Evolutionary conservation across 2,329 filamentous ascomycete species (phyloP).

Genomic region (Raffaelea ambrosiae): DNA sequence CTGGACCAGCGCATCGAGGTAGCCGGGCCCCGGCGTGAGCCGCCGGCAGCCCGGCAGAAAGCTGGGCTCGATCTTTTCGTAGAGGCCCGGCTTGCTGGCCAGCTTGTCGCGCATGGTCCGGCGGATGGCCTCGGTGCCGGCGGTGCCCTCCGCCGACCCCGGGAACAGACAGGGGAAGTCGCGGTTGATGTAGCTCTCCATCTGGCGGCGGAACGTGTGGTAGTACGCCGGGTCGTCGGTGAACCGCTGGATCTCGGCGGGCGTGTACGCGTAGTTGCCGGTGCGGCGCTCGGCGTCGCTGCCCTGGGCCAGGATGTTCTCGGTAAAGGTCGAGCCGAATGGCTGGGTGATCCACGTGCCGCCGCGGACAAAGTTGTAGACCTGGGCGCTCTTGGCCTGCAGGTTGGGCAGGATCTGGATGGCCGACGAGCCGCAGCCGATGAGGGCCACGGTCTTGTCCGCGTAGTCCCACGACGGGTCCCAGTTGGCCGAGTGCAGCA

Average conservation of each 20-base stretch:
- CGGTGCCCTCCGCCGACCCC: background rate
- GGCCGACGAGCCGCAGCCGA: conserved; percentile 11
- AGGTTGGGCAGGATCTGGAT: conserved; percentile 8
- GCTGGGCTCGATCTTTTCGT: conserved; percentile 12
- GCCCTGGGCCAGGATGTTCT: conserved; percentile 1
- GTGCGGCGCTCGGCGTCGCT: background rate
- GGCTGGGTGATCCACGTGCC: conserved; percentile 4
- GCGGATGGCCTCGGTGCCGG: conserved; percentile 3
- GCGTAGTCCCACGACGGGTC: background rate
- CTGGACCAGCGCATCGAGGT: conserved; percentile 17
- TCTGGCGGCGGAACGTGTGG: background rate
- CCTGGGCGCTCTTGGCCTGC: background rate
- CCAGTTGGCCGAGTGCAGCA: conserved; percentile 6
- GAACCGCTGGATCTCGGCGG: background rate
- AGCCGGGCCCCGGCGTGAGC: conserved; percentile 18
- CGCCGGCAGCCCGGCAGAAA: conserved; percentile 15
- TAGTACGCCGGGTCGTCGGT: conserved; percentile 1
- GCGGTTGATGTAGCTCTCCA: conserved; percentile 1
- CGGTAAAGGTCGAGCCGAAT: background rate
- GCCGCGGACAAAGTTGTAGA: conserved; percentile 10
- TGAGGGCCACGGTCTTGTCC: conserved; percentile 10
- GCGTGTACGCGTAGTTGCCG: background rate
- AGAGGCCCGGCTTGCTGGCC: background rate
- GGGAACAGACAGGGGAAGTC: background rate
- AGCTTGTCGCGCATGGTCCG: conserved; percentile 1